Evolutionary conservation across 345 rosid genomes (phyloP).

Genomic region (Dimocarpus longan): DNA sequence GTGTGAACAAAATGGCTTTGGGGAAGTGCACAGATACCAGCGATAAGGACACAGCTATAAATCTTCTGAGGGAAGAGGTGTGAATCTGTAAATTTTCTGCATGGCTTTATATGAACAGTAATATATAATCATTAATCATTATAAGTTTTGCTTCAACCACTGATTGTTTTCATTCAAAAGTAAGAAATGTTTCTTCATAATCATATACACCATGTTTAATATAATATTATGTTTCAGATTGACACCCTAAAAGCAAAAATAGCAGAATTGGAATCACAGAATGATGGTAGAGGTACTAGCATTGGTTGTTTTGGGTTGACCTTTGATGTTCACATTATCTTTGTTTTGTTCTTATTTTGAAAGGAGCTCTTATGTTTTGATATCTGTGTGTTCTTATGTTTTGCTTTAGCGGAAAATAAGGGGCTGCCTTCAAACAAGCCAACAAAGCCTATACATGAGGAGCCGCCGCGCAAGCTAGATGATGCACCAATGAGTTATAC

Average conservation of each 20-base stretch:
- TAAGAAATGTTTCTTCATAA: background rate
- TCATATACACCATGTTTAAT: background rate
- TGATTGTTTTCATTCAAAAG: background rate
- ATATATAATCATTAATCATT: background rate
- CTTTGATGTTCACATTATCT: conserved; percentile 7
- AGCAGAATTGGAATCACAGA: conserved; percentile 56
- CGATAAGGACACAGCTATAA: conserved; percentile 43
- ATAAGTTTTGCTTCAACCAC: background rate
- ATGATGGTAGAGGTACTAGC: conserved; percentile 29
- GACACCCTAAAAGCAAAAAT: conserved; percentile 63
- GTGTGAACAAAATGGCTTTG: conserved; percentile 32
- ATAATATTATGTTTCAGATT: conserved; percentile 49
- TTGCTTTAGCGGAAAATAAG: conserved; percentile 42
- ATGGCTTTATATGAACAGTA: background rate
- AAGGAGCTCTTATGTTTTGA: conserved; percentile 3
- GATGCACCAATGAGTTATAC: conserved; percentile 57
- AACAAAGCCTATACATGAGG: conserved; percentile 37
- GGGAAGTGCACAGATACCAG: conserved; percentile 30
- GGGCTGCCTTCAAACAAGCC: conserved; percentile 27
- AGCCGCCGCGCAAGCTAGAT: conserved; percentile 32
- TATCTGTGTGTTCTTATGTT: conserved; percentile 17
- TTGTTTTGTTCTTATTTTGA: conserved; percentile 11
- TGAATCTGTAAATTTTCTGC: conserved; percentile 3
- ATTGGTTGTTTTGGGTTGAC: conserved; percentile 33
- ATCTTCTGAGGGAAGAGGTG: conserved; percentile 71